Conservation (phyloP, 345 rosid species). For the Cardamine occulta region DNA sequence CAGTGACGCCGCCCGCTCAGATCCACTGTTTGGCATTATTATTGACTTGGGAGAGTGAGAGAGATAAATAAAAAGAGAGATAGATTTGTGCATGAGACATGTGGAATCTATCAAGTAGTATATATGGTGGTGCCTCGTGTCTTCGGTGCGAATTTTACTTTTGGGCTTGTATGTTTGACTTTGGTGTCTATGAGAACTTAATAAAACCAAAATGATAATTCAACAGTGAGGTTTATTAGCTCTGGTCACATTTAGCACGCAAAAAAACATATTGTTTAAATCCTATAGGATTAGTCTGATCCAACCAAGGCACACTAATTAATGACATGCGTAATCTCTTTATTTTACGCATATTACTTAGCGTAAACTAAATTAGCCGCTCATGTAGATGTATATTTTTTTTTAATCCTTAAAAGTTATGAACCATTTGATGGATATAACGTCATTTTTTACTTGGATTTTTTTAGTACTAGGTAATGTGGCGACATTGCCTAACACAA, state of each 20-base stretch:
- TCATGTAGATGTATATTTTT: neutral
- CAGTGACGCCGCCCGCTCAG: conserved; percentile 20
- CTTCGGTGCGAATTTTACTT: conserved; percentile 24
- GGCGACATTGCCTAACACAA: neutral
- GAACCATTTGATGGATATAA: neutral
- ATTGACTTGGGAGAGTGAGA: conserved; percentile 23
- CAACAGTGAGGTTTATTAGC: neutral
- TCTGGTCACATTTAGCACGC: no score
- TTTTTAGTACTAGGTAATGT: no score
- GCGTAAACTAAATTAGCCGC: neutral
- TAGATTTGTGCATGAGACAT: conserved; percentile 17
- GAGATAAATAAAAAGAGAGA: neutral
- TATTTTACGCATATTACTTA: neutral
- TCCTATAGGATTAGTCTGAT: neutral
- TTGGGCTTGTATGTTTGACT: neutral
- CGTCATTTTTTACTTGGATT: no score
- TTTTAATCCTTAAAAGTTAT: neutral
- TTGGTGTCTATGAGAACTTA: neutral
- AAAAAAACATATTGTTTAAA: neutral
- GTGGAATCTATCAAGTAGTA: conserved; percentile 16
- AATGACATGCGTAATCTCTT: neutral
- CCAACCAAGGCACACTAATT: neutral
- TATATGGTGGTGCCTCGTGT: conserved; percentile 38
- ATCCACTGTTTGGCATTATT: conserved; percentile 32
- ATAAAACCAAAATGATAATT: conserved; percentile 7